Base-by-base conservation (phyloP, 129 eudicot genomes). In the Artemisia annua region DNA sequence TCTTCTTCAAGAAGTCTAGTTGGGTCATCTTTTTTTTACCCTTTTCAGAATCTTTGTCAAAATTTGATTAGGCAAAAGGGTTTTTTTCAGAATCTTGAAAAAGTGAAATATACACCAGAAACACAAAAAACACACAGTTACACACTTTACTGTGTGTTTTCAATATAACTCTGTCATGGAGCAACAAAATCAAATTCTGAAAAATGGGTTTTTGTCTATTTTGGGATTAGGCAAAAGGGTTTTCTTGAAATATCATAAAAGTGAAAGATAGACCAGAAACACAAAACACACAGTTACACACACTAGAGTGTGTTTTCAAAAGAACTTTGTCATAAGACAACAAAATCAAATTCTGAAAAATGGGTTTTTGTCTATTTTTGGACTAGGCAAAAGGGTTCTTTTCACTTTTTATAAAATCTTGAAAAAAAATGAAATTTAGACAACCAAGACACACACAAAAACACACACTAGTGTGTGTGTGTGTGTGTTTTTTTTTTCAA, bases 1-100 rank as follows among this genome's bases (percentile, higher is more conserved):
- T 89, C 85, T n/a, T n/a, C n/a, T 89, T 92, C 77, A 93, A 79
- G 48, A 89, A 80, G 10, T 89, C 92, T 49, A 84, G 65, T 35
- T 80, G 95, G 79, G 87, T 77, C 87, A 81, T 77, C 30, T 16
- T 62, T 63, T 14, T 30, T 32, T 57, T 71, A 62, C 75, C 78
- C 75, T 72, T 77, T 56, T 16, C 65, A 66, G 79, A 73, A 67
- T 73, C 65, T 73, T 59, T 17, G 11, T 13, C 46, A 63, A 72
- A 66, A 58, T 20, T 11, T n/a, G 56, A 77, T 74, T 74, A 60
- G 48, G 15, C 14, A 69, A 77, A 81, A 75, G 70, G 52, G 71
- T n/a, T 49, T 66, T 70, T 30, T 72, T 51, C 63, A 68, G 72
- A 61, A 63, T 49, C 64, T 63, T 69, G 65, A 55, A 69, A 64